Evolutionary conservation across 768 basidiomycete species (phyloP), one percentile per base, ranked within the genome.

Genomic region (Lactifluus pinguis): DNA sequence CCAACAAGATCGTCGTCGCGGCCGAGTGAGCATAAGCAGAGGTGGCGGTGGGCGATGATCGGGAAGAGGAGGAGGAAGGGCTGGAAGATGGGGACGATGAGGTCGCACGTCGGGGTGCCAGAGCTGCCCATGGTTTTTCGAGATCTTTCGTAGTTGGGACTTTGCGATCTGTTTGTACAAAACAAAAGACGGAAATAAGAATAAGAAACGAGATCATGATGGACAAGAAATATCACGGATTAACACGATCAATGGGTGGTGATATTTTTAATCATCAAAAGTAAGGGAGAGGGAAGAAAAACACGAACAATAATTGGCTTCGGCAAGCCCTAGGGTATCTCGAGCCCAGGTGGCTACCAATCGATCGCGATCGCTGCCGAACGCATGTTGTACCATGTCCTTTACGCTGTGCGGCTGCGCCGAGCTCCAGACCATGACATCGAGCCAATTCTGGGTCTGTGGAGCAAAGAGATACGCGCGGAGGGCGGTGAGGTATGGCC

Each of bases 401-500:
- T 73, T 71, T 9, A 91, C 90, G 68, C 82, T 89, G 53, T 85
- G 84, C 2, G 89, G 88, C 68, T 91, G 88, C 4, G 91, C 91
- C 2, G 86, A 89, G 68, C 86, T 89, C 91, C 91, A 94, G 4
- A 94, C 80, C 87, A 92, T 92, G 4, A 86, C 84, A 60, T 91
- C 87, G 19, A 92, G 77, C 86, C 88, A 90, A 14, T 68, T 66
- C 38, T 72, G 75, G n/a, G 84, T 89, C 17, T 75, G 65, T 0
- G 78, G 72, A 52, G 84, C 81, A 65, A 89, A 84, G 2, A 91
- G 71, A 67, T 87, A 92, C 3, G 77, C 70, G 4, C 77, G 68
- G 66, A 92, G 87, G 1, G 84, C 70, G 5, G 72, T 59, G 66
- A 91, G 76, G 70, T 85, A 92, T 0, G 89, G 87, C 15, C 89